Base-by-base conservation (phyloP, 495 filamentous ascomycete species). In the Aspergillus incahuasiensis region DNA sequence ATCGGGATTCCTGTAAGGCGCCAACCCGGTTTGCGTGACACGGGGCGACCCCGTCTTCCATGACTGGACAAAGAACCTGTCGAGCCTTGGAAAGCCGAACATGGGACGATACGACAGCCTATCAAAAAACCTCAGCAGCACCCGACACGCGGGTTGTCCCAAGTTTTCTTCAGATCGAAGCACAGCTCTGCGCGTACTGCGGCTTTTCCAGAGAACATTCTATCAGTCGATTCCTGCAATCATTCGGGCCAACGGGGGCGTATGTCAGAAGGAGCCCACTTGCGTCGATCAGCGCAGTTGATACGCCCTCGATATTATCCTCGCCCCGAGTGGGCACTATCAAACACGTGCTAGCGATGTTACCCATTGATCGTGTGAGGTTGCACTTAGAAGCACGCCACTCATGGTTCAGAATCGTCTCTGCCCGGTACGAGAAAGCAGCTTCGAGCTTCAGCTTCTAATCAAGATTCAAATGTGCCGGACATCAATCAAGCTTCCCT, bases 1-100 rank as follows among this genome's bases (percentile, higher is more conserved):
- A 73, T 89, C 86, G 57, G 86, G 86, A 65, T 89, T 89, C 75
- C 74, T 89, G 68, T 88, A 82, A 78, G 60, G 59, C 56, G 57
- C 46, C 52, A 52, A 57, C 40, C 16, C 25, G 39, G 54, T 32
- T 42, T 49, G 54, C 38, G 54, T 56, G 54, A 56, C 54, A 56
- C 54, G 54, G 46, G 54, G 46, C 39, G 40, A 44, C 28, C 46
- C 18, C 16, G 54, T 56, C 46, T 19, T 9, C 54, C 38, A 43
- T 56, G 35, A 50, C 54, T 56, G 54, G 54, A 56, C 35, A 35
- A 50, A 28, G 54, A 22, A 55, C 50, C 25, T 39, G 52, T 47
- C 52, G 19, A 38, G 35, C 5, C 20, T 34, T 11, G 43, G 42
- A 34, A 56, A 25, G 45, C 56, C 51, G 42, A 41, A 40, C 42